Conservation (phyloP, 164 flowering plant genomes). For the Warburgia ugandensis region DNA sequence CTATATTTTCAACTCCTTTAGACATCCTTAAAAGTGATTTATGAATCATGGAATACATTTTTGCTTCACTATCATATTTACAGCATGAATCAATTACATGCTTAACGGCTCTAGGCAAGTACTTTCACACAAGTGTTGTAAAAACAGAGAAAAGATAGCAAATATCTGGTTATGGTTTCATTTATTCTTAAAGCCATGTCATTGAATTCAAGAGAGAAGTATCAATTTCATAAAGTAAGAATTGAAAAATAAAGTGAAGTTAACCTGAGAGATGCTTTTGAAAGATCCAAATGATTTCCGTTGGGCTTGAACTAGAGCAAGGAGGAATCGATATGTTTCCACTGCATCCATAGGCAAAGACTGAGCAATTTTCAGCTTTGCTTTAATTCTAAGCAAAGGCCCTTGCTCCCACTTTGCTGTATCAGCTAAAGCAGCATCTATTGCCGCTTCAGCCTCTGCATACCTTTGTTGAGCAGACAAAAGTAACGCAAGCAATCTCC, state of each 20-base stretch:
- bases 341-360: slow-evolving; percentile 75
- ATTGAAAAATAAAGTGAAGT: neutral
- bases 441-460: slow-evolving; percentile 81
- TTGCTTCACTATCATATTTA: too few species aligned
- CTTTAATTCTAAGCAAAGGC: slow-evolving; percentile 80
- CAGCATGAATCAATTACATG: too few species aligned
- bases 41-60: too few species aligned
- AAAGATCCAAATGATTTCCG: slow-evolving; percentile 62
- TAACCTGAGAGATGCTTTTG: slow-evolving; percentile 46
- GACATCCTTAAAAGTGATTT: too few species aligned
- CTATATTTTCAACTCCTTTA: too few species aligned
- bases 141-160: too few species aligned
- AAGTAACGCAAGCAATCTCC: slow-evolving; percentile 87
- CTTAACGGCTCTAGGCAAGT: too few species aligned
- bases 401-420: slow-evolving; percentile 98
- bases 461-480: slow-evolving; percentile 81
- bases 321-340: slow-evolving; percentile 78
- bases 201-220: slow-evolving; percentile 2
- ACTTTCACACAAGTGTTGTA: too few species aligned
- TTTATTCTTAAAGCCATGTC: neutral
- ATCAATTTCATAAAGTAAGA: neutral
- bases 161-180: too few species aligned
- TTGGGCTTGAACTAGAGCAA: slow-evolving; percentile 92
- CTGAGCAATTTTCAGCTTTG: slow-evolving; percentile 66
- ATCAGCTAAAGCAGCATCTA: slow-evolving; percentile 93